These are phyloP conservation scores for Talaromyces trachyspermus DNA, from an alignment of 495 filamentous ascomycete species.

Conservation along the genomic window DNA sequence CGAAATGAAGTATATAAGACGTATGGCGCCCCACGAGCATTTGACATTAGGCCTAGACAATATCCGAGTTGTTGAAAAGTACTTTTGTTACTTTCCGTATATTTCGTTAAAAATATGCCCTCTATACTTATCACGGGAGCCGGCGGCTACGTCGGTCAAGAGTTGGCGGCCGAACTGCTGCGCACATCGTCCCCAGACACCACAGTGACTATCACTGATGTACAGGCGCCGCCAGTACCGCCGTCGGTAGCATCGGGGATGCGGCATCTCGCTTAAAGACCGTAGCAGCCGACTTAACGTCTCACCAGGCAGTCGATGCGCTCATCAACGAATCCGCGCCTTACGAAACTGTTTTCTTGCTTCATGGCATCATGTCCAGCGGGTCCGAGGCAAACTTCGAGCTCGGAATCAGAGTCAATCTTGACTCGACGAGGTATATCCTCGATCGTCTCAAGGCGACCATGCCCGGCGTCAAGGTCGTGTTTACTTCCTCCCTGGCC, in stretches of 20 bases:
- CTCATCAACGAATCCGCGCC: conserved; percentile 33
- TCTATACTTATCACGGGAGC: conserved; percentile 69
- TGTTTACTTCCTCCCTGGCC: conserved; percentile 52
- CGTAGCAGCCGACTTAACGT: conserved; percentile 57
- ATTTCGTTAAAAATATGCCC: not conserved
- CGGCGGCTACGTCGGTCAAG: conserved; percentile 63
- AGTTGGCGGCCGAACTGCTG: conserved; percentile 57
- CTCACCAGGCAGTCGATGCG: conserved; percentile 48
- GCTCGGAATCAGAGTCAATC: conserved; percentile 64
- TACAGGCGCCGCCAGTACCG: conserved; percentile 51
- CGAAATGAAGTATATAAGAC: too few relatives aligned
- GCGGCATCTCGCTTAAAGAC: conserved; percentile 32
- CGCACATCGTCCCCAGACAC: conserved; percentile 38
- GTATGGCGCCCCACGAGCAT: too few relatives aligned
- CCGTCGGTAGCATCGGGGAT: conserved; percentile 29
- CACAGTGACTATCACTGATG: conserved; percentile 57
- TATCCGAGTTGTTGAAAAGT: too few relatives aligned
- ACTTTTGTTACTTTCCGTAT: too few relatives aligned
- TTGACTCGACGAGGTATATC: conserved; percentile 60
- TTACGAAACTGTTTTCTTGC: conserved; percentile 61
- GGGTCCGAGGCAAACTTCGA: conserved; percentile 71
- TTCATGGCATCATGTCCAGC: conserved; percentile 83
- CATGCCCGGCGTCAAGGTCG: conserved; percentile 54
- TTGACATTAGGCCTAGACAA: too few relatives aligned
- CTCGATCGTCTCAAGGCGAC: conserved; percentile 52